phyloP scores from a whole-genome alignment of 1,139 yeast species.

The Nakaseomyces glabratus region DNA sequence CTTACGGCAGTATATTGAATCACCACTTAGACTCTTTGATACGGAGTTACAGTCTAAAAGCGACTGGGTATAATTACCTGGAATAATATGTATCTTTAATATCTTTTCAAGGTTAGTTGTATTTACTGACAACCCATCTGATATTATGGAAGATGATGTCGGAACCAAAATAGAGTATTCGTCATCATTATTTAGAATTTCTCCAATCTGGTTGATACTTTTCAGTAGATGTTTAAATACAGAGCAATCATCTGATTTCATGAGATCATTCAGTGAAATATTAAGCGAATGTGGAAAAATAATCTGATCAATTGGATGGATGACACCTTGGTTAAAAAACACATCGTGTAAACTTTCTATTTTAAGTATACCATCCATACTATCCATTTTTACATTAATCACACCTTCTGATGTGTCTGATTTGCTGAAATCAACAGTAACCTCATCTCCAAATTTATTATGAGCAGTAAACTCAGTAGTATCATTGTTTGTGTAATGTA shows the following conservation, averaged over 20 bases:
- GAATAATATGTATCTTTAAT: slow-evolving; percentile 61
- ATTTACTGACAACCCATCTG: slow-evolving; percentile 25
- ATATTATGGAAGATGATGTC: slow-evolving; percentile 45
- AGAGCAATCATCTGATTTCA: slow-evolving; percentile 41
- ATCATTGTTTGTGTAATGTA: slow-evolving; percentile 58
- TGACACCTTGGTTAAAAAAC: slow-evolving; percentile 75
- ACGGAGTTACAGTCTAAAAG: slow-evolving; percentile 38
- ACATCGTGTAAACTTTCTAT: slow-evolving; percentile 50
- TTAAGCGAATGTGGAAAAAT: slow-evolving; percentile 49
- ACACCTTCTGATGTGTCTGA: slow-evolving; percentile 2
- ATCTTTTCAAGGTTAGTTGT: slow-evolving; percentile 42
- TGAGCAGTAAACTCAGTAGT: slow-evolving; percentile 26
- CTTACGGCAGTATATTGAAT: slow-evolving; percentile 38
- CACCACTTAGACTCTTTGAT: slow-evolving; percentile 39
- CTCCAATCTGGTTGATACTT: slow-evolving; percentile 21
- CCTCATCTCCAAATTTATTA: slow-evolving; percentile 34
- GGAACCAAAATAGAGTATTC: slow-evolving; percentile 70
- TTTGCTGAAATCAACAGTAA: slow-evolving; percentile 14
- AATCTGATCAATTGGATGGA: slow-evolving; percentile 57
- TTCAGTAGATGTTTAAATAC: slow-evolving; percentile 44
- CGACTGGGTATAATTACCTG: slow-evolving; percentile 40
- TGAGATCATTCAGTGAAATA: slow-evolving; percentile 49
- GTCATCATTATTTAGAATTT: slow-evolving; percentile 15
- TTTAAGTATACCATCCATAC: slow-evolving; percentile 26
- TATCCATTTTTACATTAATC: slow-evolving; percentile 1